phyloP scores from a whole-genome alignment of 345 rosid species.

The Brassica carinata region DNA sequence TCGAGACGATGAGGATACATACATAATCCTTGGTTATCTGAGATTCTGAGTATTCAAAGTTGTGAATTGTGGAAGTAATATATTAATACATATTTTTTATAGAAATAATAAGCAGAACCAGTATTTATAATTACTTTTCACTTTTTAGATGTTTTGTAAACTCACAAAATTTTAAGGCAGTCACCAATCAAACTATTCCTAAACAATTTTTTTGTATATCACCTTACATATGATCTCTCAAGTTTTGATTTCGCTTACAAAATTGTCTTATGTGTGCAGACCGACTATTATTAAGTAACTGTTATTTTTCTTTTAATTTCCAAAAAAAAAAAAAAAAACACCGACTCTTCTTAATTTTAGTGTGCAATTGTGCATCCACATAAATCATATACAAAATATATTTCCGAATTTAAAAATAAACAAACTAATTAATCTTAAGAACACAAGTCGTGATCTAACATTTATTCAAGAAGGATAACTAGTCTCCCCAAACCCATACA shows the following conservation, averaged over 20 bases:
- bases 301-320: too few relatives aligned
- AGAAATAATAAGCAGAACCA: not conserved
- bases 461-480: not conserved
- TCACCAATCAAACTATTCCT: not conserved
- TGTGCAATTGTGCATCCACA: not conserved
- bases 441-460: not conserved
- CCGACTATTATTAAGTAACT: too few relatives aligned
- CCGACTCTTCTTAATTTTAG: too few relatives aligned
- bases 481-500: conserved; percentile 16
- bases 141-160: not conserved
- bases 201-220: not conserved
- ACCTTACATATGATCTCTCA: not conserved
- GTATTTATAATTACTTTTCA: not conserved
- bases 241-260: too few relatives aligned
- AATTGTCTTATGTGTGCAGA: too few relatives aligned
- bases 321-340: too few relatives aligned
- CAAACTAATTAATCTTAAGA: not conserved
- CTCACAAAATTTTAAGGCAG: not conserved
- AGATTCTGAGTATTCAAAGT: not conserved
- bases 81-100: not conserved
- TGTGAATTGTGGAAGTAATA: not conserved
- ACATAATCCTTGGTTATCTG: not conserved
- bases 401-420: not conserved
- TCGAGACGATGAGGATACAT: conserved; percentile 11
- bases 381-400: not conserved